Base-by-base conservation (phyloP, 1,139 yeast species). In the Diutina mesorugosa region DNA sequence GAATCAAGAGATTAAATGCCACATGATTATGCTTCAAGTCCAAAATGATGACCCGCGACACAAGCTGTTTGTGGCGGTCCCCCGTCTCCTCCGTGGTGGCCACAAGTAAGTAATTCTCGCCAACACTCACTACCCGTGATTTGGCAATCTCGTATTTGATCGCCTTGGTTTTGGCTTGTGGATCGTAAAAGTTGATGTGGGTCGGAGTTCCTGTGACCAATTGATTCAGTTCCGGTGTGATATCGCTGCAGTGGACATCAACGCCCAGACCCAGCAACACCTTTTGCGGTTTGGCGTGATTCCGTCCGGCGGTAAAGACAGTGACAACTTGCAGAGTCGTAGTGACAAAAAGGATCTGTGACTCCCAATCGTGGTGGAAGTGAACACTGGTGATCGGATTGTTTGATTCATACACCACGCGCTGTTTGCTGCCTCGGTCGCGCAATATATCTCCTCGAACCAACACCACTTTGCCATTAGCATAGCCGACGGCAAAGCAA, bases 361-460 rank as follows among this genome's bases (percentile, higher is more conserved):
- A 30, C 48, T 74, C 79, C 45, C 70, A 68, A 26, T 72, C 72
- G 52, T 76, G 80, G 59, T 75, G 73, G 62, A 87, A 81, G 46
- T 79, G 76, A 1, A 93, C 70, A 0, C 90, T 88, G 0, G 99
- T 91, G 30, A 95, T 78, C 0, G 98, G 96, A 56, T 89, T 95
- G 16, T 67, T 65, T 18, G 84, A 78, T 60, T 86, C 88, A 64
- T 83, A 89, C 0, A 91, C 83, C 0, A 86, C 69, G 45, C 98
- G 73, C 65, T 91, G 98, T 61, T 93, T 81, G 4, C 96, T 83
- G 0, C 99, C 99, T 59, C 97, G 72, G 65, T 95, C 99, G 62
- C 93, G 81, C 2, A 88, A 64, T 53, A 95, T 70, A 67, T 93
- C 99, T 6, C 99, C 99, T 60, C 98, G 71, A 0, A 91, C 81